Evolutionary conservation across 208 protist genomes (phyloP), one percentile per base, ranked within the genome.

Genomic region (Porcisia hertigi): DNA sequence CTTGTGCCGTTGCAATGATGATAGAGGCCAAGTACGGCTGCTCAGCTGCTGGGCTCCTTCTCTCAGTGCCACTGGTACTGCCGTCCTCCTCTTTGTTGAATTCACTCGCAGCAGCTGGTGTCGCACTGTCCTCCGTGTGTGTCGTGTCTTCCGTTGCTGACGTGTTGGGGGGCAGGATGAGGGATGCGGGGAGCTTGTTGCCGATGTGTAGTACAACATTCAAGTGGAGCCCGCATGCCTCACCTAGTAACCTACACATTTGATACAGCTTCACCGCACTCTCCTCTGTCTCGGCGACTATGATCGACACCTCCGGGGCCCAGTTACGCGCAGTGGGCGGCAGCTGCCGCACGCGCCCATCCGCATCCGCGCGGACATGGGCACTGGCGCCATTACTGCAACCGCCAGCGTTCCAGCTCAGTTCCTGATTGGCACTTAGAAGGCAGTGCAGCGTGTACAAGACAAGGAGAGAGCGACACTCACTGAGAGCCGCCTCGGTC

Each of bases 401-500:
- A 66, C 23, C 30, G 72, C 58, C 52, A 70, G n/a, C 25, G 36
- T 20, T 36, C 53, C 9, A 49, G 39, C 53, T 75, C 49, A 34
- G 34, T 52, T 59, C 52, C 41, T 74, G 52, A 23, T 55, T 63
- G 0, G 77, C 71, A 14, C 73, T 82, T 0, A 94, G 77, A 23
- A 91, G 76, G 69, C 82, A 86, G 64, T 94, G 90, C n/a, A 85
- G 52, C 3, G 83, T 71, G 77, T 92, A 92, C 18, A 92, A 62
- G 1, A 73, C 77, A n/a, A 87, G 70, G 36, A 94, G 77, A 20
- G 60, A 49, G 54, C 82, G 86, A 14, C 88, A 85, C 72, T 94
- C 90, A 12, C 53, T 53, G 3, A 80, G 57, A 0, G 85, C 81
- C 0, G 80, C 73, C 18, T 77, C 73, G 20, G 71, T 86, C 47